Base-by-base conservation (phyloP, 768 basidiomycete genomes). In the Termitomyces sp. region DNA sequence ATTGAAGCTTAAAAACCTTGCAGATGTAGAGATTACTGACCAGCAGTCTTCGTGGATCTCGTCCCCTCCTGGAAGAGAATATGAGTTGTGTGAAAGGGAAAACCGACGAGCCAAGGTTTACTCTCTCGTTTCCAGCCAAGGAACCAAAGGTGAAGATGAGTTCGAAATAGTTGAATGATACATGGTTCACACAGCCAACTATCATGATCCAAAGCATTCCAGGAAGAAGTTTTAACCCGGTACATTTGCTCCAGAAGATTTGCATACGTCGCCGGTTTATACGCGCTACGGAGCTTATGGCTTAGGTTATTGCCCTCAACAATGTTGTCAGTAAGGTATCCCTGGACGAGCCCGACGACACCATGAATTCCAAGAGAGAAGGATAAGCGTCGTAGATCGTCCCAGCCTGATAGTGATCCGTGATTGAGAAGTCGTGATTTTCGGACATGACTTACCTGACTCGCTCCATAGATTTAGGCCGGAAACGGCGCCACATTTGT, bases 101-200 rank as follows among this genome's bases (percentile, higher is more conserved):
- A 6, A 30, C 3, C 3, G 45, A 33, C 35, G 48, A 40, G 12
- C 23, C 42, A 14, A 44, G 23, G 37, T 63, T 35, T 37, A 68
- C 69, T 44, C 49, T 62, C 59, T 50, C 58, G 51, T 47, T 65
- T 67, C 14, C 55, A 51, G 14, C 61, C 60, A 12, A 70, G 51
- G 1, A 65, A 53, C 69, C 69, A 71, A 17, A 68, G 53, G 30
- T 68, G 66, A 11, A 71, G 59, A 50, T 71, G 68, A 12, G 41
- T 52, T 10, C 44, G 23, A 4, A 71, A n/a, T 28, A 74, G 43
- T 49, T 57, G 56, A 4, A 40, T 50, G 50, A 74, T 63, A 53
- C 71, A 73, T 1, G 50, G 21, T 55, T 60, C 57, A 57, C 73
- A 74, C n/a, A 72, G 17, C 63, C 69, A 68, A 30, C 71, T 67